Conservation (phyloP, 139 green algal genomes). For the Raphidocelis subcapitata region DNA sequence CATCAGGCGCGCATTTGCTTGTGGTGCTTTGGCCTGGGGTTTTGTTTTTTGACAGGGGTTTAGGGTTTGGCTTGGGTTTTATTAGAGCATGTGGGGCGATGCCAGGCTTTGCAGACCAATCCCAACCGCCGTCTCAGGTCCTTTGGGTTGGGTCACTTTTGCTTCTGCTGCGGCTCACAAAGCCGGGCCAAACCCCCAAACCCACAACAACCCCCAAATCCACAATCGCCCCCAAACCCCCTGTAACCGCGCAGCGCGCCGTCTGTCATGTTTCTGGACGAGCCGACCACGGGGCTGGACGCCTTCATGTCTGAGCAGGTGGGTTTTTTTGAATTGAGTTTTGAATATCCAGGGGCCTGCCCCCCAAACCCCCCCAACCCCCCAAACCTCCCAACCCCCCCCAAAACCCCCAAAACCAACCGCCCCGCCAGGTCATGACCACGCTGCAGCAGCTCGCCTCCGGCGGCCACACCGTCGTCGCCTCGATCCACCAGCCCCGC, state of each 20-base stretch:
- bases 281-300: slow-evolving; percentile 91
- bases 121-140: no score
- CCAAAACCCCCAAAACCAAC: background rate
- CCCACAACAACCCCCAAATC: no score
- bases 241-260: slow-evolving; percentile 32
- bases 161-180: no score
- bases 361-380: no score
- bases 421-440: slow-evolving; percentile 55
- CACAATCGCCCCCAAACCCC: no score
- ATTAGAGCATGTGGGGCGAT: background rate
- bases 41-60: background rate
- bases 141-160: no score
- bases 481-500: slow-evolving; percentile 83
- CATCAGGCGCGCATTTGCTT: no score
- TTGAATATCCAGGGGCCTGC: no score
- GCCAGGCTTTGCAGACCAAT: no score
- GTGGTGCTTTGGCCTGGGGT: slow-evolving; percentile 1
- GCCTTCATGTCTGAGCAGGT: slow-evolving; percentile 80
- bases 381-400: no score
- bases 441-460: slow-evolving; percentile 69
- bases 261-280: slow-evolving; percentile 77
- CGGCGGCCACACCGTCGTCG: slow-evolving; percentile 70
- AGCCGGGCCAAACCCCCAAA: no score
- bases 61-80: background rate
- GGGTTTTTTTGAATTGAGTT: no score